phyloP scores from a whole-genome alignment of 2,329 filamentous ascomycete genomes.

The Aspergillus aculeatinus region DNA sequence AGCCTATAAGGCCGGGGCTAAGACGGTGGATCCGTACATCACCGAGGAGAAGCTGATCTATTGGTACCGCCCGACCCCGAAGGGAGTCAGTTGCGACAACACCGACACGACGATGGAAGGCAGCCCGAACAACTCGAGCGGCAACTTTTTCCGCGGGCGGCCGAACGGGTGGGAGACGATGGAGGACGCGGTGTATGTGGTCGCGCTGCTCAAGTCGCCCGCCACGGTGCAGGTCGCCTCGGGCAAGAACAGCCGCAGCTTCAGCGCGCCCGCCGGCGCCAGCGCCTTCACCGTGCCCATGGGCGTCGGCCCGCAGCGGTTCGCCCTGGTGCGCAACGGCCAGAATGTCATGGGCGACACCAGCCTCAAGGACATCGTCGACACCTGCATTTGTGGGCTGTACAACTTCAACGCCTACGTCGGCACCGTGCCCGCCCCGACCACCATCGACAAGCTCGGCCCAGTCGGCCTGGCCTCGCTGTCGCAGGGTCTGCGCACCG shows the following conservation, averaged over 20 bases:
- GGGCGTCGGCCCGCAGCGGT: conserved; percentile 50
- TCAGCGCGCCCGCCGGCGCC: conserved; percentile 50
- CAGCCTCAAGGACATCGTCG: conserved; percentile 52
- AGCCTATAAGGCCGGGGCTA: conserved; percentile 52
- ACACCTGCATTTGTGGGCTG: conserved; percentile 50
- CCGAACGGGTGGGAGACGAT: conserved; percentile 53
- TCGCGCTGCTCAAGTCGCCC: conserved; percentile 50
- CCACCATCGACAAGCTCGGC: conserved; percentile 37
- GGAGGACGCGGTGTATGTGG: conserved; percentile 53
- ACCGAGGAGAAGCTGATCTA: conserved; percentile 53
- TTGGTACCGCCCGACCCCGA: conserved; percentile 56
- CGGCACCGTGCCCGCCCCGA: conserved; percentile 47
- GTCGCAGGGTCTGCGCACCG: conserved; percentile 28
- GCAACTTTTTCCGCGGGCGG: conserved; percentile 54
- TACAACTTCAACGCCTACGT: conserved; percentile 61
- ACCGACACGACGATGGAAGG: conserved; percentile 52
- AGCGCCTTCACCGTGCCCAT: conserved; percentile 49
- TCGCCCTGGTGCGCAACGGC: conserved; percentile 46
- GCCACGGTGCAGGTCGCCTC: conserved; percentile 50
- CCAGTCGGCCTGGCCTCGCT: conserved; percentile 33
- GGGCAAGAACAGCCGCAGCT: conserved; percentile 42
- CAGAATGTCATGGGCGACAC: conserved; percentile 47
- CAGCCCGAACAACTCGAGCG: conserved; percentile 46
- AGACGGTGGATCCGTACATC: conserved; percentile 39
- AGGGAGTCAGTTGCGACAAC: conserved; percentile 49